Evolutionary conservation across 306 rosid species (phyloP).

Genomic region (Benincasa hispida): DNA sequence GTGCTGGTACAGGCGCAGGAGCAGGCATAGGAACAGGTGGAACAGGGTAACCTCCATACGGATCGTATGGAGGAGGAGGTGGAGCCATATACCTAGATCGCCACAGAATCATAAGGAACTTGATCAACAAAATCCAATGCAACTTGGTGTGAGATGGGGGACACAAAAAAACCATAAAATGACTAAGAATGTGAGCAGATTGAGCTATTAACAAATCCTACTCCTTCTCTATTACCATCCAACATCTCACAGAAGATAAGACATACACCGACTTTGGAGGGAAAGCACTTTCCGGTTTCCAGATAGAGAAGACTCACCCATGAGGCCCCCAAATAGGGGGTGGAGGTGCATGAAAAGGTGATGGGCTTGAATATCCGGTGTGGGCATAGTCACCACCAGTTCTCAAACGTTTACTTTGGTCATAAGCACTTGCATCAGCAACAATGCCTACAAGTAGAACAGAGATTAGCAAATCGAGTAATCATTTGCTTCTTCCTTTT

Average conservation of each 20-base stretch:
- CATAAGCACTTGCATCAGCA: slow-evolving; percentile 59
- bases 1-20: slow-evolving; percentile 69
- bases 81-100: slow-evolving; percentile 83
- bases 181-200: neutral
- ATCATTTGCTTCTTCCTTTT: neutral
- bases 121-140: neutral
- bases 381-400: slow-evolving; percentile 81
- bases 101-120: slow-evolving; percentile 10
- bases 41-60: slow-evolving; percentile 80
- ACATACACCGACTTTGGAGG: neutral
- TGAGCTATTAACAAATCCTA: neutral
- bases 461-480: slow-evolving; percentile 12
- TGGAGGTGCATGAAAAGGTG: slow-evolving; percentile 83
- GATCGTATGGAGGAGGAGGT: slow-evolving; percentile 91
- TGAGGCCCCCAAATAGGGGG: slow-evolving; percentile 88
- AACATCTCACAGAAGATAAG: too few species aligned
- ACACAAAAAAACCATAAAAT: neutral
- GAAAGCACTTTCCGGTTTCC: neutral
- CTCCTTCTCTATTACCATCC: neutral
- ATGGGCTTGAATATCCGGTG: slow-evolving; percentile 63
- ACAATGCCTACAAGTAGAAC: slow-evolving; percentile 42
- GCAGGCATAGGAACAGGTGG: slow-evolving; percentile 83
- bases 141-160: neutral
- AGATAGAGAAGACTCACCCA: slow-evolving; percentile 31
- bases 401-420: slow-evolving; percentile 75